phyloP scores from a whole-genome alignment of 2,329 filamentous ascomycete species.

The Cladorrhinum sp. region DNA sequence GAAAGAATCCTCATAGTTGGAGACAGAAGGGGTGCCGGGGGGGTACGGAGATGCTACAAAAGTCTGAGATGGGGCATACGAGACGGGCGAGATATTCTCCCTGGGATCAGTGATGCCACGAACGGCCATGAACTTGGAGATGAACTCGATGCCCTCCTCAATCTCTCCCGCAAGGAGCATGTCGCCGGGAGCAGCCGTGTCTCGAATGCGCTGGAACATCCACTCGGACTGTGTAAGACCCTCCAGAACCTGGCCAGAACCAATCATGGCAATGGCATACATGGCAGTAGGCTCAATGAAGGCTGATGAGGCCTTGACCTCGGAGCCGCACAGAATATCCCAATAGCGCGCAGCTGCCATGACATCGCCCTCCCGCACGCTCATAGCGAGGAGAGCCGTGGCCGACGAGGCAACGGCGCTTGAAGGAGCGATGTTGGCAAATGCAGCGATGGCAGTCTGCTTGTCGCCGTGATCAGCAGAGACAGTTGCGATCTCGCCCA shows the following conservation, averaged over 20 bases:
- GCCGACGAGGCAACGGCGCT: slow-evolving; percentile 56
- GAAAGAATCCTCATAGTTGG: slow-evolving; percentile 74
- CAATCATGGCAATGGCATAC: slow-evolving; percentile 85
- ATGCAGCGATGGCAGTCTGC: slow-evolving; percentile 65
- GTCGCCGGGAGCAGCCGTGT: slow-evolving; percentile 48
- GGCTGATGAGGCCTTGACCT: slow-evolving; percentile 56
- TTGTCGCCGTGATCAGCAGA: slow-evolving; percentile 78
- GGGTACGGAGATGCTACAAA: slow-evolving; percentile 51
- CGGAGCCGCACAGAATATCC: slow-evolving; percentile 65
- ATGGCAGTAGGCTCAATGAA: slow-evolving; percentile 88
- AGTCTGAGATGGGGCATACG: slow-evolving; percentile 43
- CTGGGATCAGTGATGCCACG: slow-evolving; percentile 56
- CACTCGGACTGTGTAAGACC: slow-evolving; percentile 74
- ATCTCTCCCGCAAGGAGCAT: slow-evolving; percentile 71
- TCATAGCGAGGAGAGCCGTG: slow-evolving; percentile 81
- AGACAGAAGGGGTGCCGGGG: slow-evolving; percentile 52
- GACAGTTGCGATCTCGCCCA: slow-evolving; percentile 69
- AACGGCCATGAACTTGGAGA: slow-evolving; percentile 56
- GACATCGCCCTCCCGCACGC: slow-evolving; percentile 78
- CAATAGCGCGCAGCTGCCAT: slow-evolving; percentile 76
- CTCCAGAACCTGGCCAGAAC: slow-evolving; percentile 78
- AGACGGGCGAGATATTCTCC: slow-evolving; percentile 46
- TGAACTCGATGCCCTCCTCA: slow-evolving; percentile 77
- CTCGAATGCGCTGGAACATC: slow-evolving; percentile 83
- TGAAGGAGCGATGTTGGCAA: slow-evolving; percentile 55